Conservation (phyloP, 805 yeast genomes). For the Limtongozyma cylindracea region DNA sequence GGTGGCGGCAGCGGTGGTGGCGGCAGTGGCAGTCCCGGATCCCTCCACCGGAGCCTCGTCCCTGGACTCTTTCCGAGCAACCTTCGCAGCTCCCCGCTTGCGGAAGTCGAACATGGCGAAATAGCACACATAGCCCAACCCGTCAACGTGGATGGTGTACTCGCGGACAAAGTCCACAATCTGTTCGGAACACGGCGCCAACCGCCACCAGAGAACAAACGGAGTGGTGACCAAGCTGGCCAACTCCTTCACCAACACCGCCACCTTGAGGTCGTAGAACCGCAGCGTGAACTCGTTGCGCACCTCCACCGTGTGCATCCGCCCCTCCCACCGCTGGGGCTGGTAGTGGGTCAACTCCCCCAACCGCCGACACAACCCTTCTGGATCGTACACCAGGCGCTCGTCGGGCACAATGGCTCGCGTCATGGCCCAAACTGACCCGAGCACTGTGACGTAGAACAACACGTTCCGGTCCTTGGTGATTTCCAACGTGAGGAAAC, state of each 20-base stretch:
- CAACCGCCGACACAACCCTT: constrained; percentile 54
- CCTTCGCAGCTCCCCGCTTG: no score
- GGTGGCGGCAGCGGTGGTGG: no score
- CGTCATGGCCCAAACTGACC: constrained; percentile 71
- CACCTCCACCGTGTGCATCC: constrained; percentile 63
- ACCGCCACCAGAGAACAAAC: constrained; percentile 63
- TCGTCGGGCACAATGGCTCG: constrained; percentile 14
- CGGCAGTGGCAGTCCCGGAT: no score
- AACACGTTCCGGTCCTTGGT: constrained; percentile 59
- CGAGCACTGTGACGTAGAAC: constrained; percentile 73
- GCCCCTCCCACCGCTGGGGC: constrained; percentile 72
- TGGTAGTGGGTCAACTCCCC: constrained; percentile 77
- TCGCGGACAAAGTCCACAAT: constrained; percentile 85
- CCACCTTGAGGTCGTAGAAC: constrained; percentile 51
- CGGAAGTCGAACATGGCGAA: constrained; percentile 86
- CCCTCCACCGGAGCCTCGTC: no score
- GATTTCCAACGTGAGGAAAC: constrained; percentile 68
- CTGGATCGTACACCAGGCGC: constrained; percentile 80
- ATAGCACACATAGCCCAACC: constrained; percentile 82
- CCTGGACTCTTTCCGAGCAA: no score
- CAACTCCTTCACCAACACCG: constrained; percentile 52
- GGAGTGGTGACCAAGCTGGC: constrained; percentile 71
- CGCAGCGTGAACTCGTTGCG: constrained; percentile 60
- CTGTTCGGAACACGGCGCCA: constrained; percentile 47
- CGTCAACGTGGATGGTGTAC: constrained; percentile 75